Evolutionary conservation across 2,329 filamentous ascomycete species (phyloP), one percentile per base, ranked within the genome.

Genomic region (Lasiodiplodia sp.): DNA sequence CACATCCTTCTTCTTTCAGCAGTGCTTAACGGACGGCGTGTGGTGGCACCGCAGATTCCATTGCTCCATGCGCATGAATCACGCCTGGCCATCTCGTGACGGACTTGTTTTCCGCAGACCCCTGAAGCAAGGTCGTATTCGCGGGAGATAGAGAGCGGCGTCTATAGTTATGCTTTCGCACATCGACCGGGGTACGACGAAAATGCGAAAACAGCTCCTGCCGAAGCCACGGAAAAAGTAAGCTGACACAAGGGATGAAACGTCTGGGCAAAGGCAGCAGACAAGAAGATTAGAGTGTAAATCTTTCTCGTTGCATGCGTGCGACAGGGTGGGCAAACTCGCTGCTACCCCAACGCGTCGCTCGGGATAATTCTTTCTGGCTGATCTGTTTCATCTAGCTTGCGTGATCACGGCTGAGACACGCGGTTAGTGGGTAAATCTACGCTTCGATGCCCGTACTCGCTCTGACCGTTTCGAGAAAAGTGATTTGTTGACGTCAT

Each of bases 141-240:
- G 60, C 44, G 60, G 60, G 40, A 25, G 58, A 64, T 64, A 51
- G 34, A 64, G 60, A 52, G 31, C 37, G 49, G 47, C 47, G 14
- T 53, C 60, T 64, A 64, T 64, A 64, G 60, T 64, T 64, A 52
- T 64, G 58, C 58, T 63, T 63, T 63, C 51, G 60, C 47, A 8
- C 47, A 64, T 64, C 44, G 60, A 25, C 60, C n/a, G 31, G 60
- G 60, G 47, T 52, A 34, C 60, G 40, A 64, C 60, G 60, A 64
- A 38, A 52, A 52, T 31, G 44, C 18, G n/a, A 31, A 25, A 51
- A 62, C 51, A 23, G 60, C 60, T 52, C 40, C 60, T 64, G 47
- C 60, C 44, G 44, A 64, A 51, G 34, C 37, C 58, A 49, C 40
- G 40, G 16, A 52, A 52, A 52, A 64, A 64, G 60, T 49, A 64